Percentiles rank a stretch among this genome's conserved stretches.
Evolutionary conservation across 768 basidiomycete genomes (phyloP).

Genomic region (Dendrothele bispora): DNA sequence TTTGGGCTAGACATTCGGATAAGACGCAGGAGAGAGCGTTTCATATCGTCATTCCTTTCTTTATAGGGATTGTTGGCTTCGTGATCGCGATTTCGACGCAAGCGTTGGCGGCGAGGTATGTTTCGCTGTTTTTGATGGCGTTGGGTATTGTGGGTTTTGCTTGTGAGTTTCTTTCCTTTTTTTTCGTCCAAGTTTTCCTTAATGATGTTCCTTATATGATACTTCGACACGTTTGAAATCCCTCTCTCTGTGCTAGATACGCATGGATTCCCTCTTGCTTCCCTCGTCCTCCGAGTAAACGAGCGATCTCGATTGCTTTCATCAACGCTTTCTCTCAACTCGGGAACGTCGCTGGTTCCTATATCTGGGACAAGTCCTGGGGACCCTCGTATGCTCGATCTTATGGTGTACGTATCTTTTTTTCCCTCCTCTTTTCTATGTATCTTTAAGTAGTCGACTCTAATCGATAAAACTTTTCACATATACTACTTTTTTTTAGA

Average conservation of each 20-base stretch:
- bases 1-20: constrained; percentile 71
- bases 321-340: constrained; percentile 81
- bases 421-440: too few relatives aligned
- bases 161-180: constrained; percentile 16
- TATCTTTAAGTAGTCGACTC: too few relatives aligned
- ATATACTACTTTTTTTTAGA: too few relatives aligned
- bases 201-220: not conserved
- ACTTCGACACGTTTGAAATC: too few relatives aligned
- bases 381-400: too few relatives aligned
- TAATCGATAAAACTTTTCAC: too few relatives aligned
- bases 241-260: too few relatives aligned
- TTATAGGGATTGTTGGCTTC: constrained; percentile 71
- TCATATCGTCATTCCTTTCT: constrained; percentile 59
- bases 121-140: constrained; percentile 77
- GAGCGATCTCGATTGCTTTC: constrained; percentile 77
- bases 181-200: not conserved
- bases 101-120: constrained; percentile 66
- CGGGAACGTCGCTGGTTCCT: constrained; percentile 84
- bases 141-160: constrained; percentile 67
- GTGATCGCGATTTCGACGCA: constrained; percentile 69
- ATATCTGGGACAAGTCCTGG: too few relatives aligned
- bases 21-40: constrained; percentile 69
- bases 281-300: constrained; percentile 76
- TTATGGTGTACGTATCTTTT: too few relatives aligned
- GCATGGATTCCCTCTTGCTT: constrained; percentile 55